Evolutionary conservation across 768 basidiomycete genomes (phyloP).

Genomic region (Serendipita sp.): DNA sequence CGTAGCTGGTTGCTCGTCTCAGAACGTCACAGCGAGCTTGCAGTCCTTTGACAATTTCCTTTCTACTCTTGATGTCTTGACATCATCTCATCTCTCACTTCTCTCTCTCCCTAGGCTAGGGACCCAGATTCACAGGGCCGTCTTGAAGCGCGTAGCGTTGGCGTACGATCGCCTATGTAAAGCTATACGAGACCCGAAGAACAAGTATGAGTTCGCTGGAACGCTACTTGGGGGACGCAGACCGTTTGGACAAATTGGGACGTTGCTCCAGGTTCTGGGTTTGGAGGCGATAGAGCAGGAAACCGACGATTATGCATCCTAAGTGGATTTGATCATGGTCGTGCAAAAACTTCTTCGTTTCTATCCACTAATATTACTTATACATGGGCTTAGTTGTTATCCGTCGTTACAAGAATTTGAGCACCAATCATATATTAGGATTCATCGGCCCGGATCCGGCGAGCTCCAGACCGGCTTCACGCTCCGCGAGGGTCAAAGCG

Average conservation of each 20-base stretch:
- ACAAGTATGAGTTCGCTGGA: slow-evolving; percentile 80
- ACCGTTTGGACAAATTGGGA: slow-evolving; percentile 62
- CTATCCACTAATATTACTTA: too few relatives aligned
- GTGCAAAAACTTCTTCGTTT: too few relatives aligned
- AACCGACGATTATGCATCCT: neutral
- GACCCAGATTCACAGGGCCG: slow-evolving; percentile 55
- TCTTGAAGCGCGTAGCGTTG: slow-evolving; percentile 46
- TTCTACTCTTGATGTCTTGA: slow-evolving; percentile 60
- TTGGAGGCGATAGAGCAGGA: slow-evolving; percentile 27
- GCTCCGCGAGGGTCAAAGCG: neutral
- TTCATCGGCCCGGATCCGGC: too few relatives aligned
- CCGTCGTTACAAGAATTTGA: too few relatives aligned
- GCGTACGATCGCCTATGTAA: slow-evolving; percentile 64
- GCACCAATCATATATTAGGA: too few relatives aligned
- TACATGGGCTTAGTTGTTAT: too few relatives aligned
- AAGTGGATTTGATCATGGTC: neutral
- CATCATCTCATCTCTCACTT: slow-evolving; percentile 61
- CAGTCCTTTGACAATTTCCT: slow-evolving; percentile 71
- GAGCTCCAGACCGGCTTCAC: neutral
- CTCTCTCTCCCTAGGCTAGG: slow-evolving; percentile 54
- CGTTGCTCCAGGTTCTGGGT: slow-evolving; percentile 67
- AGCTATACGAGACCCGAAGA: slow-evolving; percentile 55
- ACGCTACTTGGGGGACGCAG: slow-evolving; percentile 70
- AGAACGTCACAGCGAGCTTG: slow-evolving; percentile 45
- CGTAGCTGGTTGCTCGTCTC: slow-evolving; percentile 46